Evolutionary conservation across 2,329 filamentous ascomycete genomes (phyloP), one percentile per base, ranked within the genome.

Genomic region (Epichloe brachyelytri): DNA sequence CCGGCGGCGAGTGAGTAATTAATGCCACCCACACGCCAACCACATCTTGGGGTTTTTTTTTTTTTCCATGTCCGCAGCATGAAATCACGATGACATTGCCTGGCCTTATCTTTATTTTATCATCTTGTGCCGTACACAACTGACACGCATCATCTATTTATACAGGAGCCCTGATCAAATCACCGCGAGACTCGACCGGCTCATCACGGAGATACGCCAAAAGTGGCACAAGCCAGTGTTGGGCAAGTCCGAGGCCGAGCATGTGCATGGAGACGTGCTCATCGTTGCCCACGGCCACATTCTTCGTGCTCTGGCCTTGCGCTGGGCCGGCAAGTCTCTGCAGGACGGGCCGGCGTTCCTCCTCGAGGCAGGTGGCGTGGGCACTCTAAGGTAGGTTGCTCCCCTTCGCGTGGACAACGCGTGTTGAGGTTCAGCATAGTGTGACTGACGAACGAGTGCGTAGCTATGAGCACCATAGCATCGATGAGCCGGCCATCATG

Each of bases 241-340:
- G 57, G 77, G 76, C 8, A 74, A 77, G 65, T 68, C 45, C 33
- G 68, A 67, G 53, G 63, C 70, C 7, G 67, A 66, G 52, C 62
- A 70, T 8, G 54, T 57, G 7, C 59, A 54, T 20, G 68, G 67
- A 7, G 68, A 71, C 63, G 55, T 72, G 62, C 10, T 78, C 22
- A 74, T 95, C 46, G 88, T 96, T 5, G 90, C 88, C 20, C 90
- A 96, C 63, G 90, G 90, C 0, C 90, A 95, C 69, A 91, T 95
- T 51, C 71, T 96, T 49, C 76, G 90, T 15, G 87, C 88, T 0
- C 88, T 96, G 65, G 89, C 90, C 6, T 87, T 91, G 73, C 77
- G 89, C 34, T 96, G 90, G 90, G 77, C 83, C 0, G 80, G 81
- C 0, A 85, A 85, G 70, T 74, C 79, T 12, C 71, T 96, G 53